Evolutionary conservation across 2,329 filamentous ascomycete species (phyloP).

Genomic region (Phialophora expanda): DNA sequence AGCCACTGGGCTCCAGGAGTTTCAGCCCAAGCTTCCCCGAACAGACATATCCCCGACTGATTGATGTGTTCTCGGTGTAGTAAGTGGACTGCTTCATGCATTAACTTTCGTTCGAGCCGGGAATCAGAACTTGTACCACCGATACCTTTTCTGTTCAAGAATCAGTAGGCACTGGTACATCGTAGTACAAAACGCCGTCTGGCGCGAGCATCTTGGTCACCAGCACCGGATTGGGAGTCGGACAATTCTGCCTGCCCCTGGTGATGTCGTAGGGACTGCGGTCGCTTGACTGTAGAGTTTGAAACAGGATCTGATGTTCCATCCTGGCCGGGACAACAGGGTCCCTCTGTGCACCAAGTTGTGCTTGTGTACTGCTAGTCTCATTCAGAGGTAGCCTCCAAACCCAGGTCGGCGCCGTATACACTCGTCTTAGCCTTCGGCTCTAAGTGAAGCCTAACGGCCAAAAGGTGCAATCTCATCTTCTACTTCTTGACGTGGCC

Average conservation of each 20-base stretch:
- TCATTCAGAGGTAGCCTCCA: background rate
- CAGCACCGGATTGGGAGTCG: background rate
- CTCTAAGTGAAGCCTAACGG: background rate
- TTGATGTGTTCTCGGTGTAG: background rate
- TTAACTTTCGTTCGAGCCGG: background rate
- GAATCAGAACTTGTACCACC: background rate
- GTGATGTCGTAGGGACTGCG: background rate
- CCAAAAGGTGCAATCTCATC: slow-evolving; percentile 16
- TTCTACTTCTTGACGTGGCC: slow-evolving; percentile 52
- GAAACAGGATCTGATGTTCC: background rate
- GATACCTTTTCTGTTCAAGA: background rate
- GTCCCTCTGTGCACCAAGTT: background rate
- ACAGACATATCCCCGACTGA: background rate
- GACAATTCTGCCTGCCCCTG: background rate
- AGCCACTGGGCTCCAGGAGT: background rate
- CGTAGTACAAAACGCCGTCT: background rate
- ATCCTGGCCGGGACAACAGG: background rate
- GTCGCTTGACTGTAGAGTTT: background rate
- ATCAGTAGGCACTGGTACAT: background rate
- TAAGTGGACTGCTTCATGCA: background rate
- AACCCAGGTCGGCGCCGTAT: background rate
- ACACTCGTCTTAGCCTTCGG: background rate
- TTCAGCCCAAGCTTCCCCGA: background rate
- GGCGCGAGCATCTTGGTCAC: background rate
- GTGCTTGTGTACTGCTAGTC: background rate